Conservation (phyloP, 2,329 filamentous ascomycete genomes). For the Ophiocordyceps camponoti-saundersi region DNA sequence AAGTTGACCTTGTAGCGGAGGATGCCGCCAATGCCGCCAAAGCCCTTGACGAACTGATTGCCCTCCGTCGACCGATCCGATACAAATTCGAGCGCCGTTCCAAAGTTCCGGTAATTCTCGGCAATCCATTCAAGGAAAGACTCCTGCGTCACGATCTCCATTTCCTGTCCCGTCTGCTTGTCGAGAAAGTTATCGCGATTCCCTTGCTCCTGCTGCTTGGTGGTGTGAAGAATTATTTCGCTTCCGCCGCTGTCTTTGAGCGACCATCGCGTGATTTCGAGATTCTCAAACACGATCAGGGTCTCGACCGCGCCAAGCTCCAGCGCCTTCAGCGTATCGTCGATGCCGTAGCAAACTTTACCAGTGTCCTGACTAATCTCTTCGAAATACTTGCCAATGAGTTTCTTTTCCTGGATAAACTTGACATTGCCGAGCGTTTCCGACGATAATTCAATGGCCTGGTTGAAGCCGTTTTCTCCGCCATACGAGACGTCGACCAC, state of each 20-base stretch:
- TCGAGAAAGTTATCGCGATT: constrained; percentile 82
- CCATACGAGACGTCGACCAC: constrained; percentile 98
- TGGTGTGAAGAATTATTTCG: constrained; percentile 71
- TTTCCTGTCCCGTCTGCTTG: constrained; percentile 89
- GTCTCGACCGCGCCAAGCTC: constrained; percentile 91
- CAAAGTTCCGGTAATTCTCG: constrained; percentile 96
- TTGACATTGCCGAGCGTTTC: constrained; percentile 98
- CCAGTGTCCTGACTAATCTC: constrained; percentile 97
- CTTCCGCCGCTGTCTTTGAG: constrained; percentile 62
- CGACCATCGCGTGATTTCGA: constrained; percentile 84
- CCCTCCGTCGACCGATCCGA: constrained; percentile 95
- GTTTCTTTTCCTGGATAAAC: constrained; percentile 99
- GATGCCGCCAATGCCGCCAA: constrained; percentile 93
- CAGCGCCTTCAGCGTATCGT: constrained; percentile 91
- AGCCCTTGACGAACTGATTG: constrained; percentile 99
- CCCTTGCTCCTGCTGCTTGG: constrained; percentile 54
- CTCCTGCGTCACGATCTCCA: constrained; percentile 77
- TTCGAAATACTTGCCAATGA: constrained; percentile 97
- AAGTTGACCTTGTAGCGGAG: constrained; percentile 99
- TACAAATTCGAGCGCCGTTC: constrained; percentile 89
- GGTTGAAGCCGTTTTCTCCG: constrained; percentile 98
- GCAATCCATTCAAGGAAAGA: constrained; percentile 99
- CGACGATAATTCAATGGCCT: constrained; percentile 86
- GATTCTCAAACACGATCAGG: constrained; percentile 91
- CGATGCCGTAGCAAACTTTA: constrained; percentile 93